Conservation (phyloP, 345 rosid genomes). For the Citrus reticulata region DNA sequence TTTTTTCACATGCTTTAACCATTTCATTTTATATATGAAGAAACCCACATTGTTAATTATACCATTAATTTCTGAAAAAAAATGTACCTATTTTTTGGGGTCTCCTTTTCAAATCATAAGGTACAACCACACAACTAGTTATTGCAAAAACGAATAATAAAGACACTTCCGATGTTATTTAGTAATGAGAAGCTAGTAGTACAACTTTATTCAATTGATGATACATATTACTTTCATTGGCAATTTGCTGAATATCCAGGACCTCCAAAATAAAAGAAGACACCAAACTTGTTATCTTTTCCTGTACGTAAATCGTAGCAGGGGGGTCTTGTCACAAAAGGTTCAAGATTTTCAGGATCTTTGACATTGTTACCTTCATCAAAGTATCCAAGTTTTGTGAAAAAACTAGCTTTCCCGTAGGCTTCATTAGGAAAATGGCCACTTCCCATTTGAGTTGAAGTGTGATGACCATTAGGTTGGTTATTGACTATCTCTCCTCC, state of each 20-base stretch:
- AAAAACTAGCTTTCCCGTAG: conserved; percentile 30
- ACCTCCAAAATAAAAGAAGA: conserved; percentile 9
- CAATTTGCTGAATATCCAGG: background rate
- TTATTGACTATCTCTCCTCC: conserved; percentile 44
- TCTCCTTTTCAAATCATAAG: too few relatives aligned
- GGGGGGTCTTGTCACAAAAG: background rate
- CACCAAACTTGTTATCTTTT: background rate
- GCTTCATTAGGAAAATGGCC: conserved; percentile 37
- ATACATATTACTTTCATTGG: background rate
- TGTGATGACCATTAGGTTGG: conserved; percentile 11
- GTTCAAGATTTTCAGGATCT: background rate
- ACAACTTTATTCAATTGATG: background rate
- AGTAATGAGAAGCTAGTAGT: background rate
- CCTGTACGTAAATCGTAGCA: background rate
- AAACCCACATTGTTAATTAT: too few relatives aligned
- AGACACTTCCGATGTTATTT: background rate
- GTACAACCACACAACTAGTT: too few relatives aligned
- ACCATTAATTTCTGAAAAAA: too few relatives aligned
- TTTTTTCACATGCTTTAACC: too few relatives aligned
- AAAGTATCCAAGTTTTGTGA: conserved; percentile 12
- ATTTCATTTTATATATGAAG: too few relatives aligned
- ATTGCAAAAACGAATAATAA: too few relatives aligned
- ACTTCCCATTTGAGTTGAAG: conserved; percentile 45
- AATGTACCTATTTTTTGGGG: too few relatives aligned
- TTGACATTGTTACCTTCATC: background rate